Evolutionary conservation across 2,329 filamentous ascomycete genomes (phyloP), one percentile per base, ranked within the genome.

Genomic region (Juglanconis sp.): DNA sequence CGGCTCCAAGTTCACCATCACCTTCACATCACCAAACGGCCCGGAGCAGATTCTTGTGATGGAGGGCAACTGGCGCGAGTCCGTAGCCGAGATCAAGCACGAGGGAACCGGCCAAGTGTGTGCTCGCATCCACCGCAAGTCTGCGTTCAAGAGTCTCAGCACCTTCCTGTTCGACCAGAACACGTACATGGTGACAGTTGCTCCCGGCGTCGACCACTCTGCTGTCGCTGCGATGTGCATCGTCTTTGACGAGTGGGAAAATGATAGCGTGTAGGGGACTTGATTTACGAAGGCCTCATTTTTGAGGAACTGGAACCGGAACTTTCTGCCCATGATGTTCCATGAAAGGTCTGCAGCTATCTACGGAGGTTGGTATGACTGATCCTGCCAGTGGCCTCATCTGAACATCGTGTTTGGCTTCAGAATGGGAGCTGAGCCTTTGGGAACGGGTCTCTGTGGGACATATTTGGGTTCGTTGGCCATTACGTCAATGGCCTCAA

Each of bases 141-240:
- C 86, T 40, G 75, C 87, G 59, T 44, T 62, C 52, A 56, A 54
- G 38, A 87, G 81, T 65, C 77, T 76, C 38, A 76, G 84, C 36
- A 80, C 89, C 66, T 68, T 88, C 2, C 69, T 88, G 31, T 81
- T 80, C 46, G 82, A 79, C 9, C 80, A 87, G 73, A 86, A 90
- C 73, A 87, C 86, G 4, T 91, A 91, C 65, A 81, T 78, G 1
- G 78, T 91, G 5, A 79, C 78, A 0, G 79, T 90, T 5, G 86
- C 86, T 1, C 85, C 87, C 0, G 83, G 83, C 15, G 83, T 89
- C 6, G 88, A 91, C 67, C 79, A 88, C 72, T 81, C 85, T 4
- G 68, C 90, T 51, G 81, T 90, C 65, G 84, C 79, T 0, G 88
- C 87, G 10, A 75, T 90, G 67, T 90, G 86, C 68, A 85, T 91